Base-by-base conservation (phyloP, 139 green algal species). In the Haematococcus sp. region DNA sequence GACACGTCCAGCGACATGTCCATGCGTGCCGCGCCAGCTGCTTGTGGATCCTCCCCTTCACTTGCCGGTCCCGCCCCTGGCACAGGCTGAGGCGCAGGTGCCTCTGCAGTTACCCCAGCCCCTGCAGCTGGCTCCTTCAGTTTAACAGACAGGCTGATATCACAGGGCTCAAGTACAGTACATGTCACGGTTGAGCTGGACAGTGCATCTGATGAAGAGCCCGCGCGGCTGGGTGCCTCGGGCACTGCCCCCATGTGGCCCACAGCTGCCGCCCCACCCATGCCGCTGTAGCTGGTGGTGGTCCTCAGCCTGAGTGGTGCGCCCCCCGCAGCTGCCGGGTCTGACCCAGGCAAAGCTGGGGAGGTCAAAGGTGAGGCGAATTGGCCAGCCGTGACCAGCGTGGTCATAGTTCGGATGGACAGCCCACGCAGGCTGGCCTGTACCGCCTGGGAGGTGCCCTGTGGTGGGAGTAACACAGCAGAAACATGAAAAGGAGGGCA, bases 1-100 rank as follows among this genome's bases (percentile, higher is more conserved):
- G 76, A 81, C 4, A 82, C 30, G 23, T 78, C 73, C 44, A 97
- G 30, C 13, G 80, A 60, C 7, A 94, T 19, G 51, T 91, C 77
- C 0, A 71, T 76, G 22, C 5, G 4, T 4, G 4, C 69, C 4
- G 64, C 17, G n/a, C n/a, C n/a, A 2, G 30, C 55, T 19, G 40
- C 40, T 19, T 49, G 40, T 11, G 7, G 7, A 7, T 69, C 33
- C 17, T 30, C 63, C 17, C 31, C 63, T 3, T 25, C 31, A 3
- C 23, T 34, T 33, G n/a, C 58, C n/a, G n/a, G n/a, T n/a, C 58
- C 58, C 17, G n/a, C 25, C 25, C 58, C 58, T 11, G n/a, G 2
- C 58, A 3, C 30, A 16, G 25, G 23, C 58, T 34, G 58, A 65
- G 25, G 3, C 33, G 30, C 5, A 81, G 27, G 19, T 76, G 60